Percentiles rank a stretch among this genome's conserved stretches.
Conservation (phyloP, 192 early-diverging fungal genomes). For the Coemansia sp. region DNA sequence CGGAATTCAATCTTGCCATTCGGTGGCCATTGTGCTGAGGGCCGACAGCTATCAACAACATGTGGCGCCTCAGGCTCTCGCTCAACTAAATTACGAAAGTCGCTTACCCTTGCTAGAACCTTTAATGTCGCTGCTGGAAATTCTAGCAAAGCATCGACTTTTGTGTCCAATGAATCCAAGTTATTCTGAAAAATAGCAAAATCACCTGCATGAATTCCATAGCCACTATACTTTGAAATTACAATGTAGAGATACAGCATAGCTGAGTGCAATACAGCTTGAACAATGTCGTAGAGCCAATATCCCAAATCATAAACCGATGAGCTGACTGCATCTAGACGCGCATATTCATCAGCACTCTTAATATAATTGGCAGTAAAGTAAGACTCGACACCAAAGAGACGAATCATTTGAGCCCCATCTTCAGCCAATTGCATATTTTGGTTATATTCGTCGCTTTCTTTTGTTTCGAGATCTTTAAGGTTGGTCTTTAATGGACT, state of each 20-base stretch:
- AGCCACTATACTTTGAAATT: neutral
- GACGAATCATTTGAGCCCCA: no score
- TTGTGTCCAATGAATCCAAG: neutral
- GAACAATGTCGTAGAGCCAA: no score
- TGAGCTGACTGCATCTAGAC: neutral
- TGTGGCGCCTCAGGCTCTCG: conserved; percentile 12
- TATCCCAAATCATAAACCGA: neutral
- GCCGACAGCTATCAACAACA: neutral
- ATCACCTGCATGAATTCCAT: neutral
- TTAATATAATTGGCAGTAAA: conserved; percentile 56
- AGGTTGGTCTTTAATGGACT: neutral
- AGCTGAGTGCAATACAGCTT: neutral
- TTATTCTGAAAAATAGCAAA: neutral
- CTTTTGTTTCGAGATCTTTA: neutral
- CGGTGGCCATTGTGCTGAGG: conserved; percentile 20
- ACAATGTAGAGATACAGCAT: neutral
- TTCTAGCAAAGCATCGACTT: no score
- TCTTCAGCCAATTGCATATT: neutral
- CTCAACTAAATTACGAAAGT: neutral
- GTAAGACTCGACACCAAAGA: conserved; percentile 44
- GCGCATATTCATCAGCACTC: conserved; percentile 58
- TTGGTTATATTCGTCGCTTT: neutral
- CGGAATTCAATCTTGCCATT: conserved; percentile 29
- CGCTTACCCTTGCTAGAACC: neutral
- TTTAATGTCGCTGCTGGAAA: neutral